Evolutionary conservation across 345 rosid genomes (phyloP).

Genomic region (Dipteronia sinensis): DNA sequence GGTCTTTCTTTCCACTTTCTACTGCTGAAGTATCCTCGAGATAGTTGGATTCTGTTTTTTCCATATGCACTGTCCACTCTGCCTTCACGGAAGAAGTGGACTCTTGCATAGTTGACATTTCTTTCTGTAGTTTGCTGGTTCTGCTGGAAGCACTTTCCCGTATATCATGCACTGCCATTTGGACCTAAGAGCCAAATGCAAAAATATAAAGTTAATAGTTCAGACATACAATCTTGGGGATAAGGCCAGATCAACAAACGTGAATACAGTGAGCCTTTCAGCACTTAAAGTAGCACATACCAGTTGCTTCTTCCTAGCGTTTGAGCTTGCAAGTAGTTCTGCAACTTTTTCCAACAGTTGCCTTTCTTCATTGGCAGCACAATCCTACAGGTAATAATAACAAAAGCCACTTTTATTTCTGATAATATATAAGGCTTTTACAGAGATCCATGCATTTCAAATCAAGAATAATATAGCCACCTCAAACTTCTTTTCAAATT

Average conservation of each 20-base stretch:
- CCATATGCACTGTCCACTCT: constrained; percentile 84
- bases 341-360: constrained; percentile 91
- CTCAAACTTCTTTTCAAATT: constrained; percentile 93
- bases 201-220: constrained; percentile 1
- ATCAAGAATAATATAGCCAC: constrained; percentile 36
- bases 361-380: constrained; percentile 84
- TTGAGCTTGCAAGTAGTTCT: constrained; percentile 79
- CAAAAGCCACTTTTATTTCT: constrained; percentile 12
- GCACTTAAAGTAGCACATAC: constrained; percentile 34
- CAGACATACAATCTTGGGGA: constrained; percentile 5
- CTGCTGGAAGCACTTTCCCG: constrained; percentile 72
- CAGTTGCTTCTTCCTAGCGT: constrained; percentile 86
- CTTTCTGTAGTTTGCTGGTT: constrained; percentile 77
- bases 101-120: constrained; percentile 91
- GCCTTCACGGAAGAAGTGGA: constrained; percentile 71
- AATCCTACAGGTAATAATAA: constrained; percentile 53
- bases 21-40: constrained; percentile 70
- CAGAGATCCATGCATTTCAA: constrained; percentile 16
- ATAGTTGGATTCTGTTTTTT: constrained; percentile 72
- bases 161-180: constrained; percentile 84
- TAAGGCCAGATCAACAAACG: not conserved
- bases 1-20: constrained; percentile 74
- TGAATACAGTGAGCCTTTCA: not conserved
- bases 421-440: not conserved
- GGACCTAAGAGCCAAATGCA: constrained; percentile 53